Percentiles rank a stretch among this genome's conserved stretches.
These are phyloP conservation scores for Pelargonium citronellum DNA, from an alignment of 441 rosid genomes.

Conservation along the genomic window DNA sequence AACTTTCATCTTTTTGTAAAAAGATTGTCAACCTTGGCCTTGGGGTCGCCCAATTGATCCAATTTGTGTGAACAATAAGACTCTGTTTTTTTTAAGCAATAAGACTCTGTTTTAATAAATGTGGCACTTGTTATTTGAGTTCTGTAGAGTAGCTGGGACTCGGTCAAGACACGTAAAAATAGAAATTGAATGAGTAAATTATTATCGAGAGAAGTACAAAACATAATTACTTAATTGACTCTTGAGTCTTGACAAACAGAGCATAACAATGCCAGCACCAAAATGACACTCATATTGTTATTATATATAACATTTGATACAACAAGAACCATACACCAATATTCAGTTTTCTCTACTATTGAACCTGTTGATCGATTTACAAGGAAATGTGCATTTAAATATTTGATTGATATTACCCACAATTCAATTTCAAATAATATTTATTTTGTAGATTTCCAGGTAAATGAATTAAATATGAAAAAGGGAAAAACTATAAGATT, in stretches of 20 bases:
- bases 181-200: too few relatives aligned
- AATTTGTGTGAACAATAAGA: background rate
- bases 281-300: too few relatives aligned
- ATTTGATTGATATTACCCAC: background rate
- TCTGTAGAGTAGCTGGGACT: too few relatives aligned
- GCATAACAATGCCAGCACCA: too few relatives aligned
- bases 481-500: background rate
- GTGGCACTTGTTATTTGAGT: too few relatives aligned
- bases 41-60: conserved; percentile 11
- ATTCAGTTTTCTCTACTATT: background rate
- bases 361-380: background rate
- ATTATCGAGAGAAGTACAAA: too few relatives aligned
- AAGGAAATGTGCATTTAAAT: too few relatives aligned
- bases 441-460: too few relatives aligned
- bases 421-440: background rate
- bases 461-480: background rate
- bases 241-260: too few relatives aligned
- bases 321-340: background rate
- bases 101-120: background rate
- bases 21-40: conserved; percentile 44
- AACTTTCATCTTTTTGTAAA: conserved; percentile 46
- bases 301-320: too few relatives aligned
- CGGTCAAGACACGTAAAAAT: too few relatives aligned
- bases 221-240: too few relatives aligned
- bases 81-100: background rate